A percentile compares a stretch with the other conserved stretches of the same genome.
Evolutionary conservation across 2,329 filamentous ascomycete genomes (phyloP).

Genomic region (Moelleriella libera): DNA sequence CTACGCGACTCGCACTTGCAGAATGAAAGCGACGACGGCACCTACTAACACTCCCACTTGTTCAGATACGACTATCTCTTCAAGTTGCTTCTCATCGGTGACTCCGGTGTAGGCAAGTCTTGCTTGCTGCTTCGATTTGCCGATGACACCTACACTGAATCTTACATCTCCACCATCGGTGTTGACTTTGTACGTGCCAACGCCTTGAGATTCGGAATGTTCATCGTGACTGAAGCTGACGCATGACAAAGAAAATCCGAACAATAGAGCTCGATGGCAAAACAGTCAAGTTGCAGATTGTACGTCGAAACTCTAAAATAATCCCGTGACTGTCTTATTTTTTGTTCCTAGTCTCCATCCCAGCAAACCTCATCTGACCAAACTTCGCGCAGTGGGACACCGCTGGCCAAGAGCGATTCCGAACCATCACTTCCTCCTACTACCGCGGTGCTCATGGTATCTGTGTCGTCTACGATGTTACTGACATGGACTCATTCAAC

Average conservation of each 20-base stretch:
- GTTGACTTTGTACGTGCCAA: constrained; percentile 78
- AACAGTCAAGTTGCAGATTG: constrained; percentile 99
- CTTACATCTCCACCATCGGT: constrained; percentile 98
- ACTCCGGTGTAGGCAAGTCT: constrained; percentile 99
- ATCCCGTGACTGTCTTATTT: not conserved
- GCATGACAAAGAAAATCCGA: constrained; percentile 72
- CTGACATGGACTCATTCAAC: constrained; percentile 99
- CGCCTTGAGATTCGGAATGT: not conserved
- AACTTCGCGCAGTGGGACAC: constrained; percentile 71
- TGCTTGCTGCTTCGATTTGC: constrained; percentile 95
- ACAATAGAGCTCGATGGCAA: constrained; percentile 99
- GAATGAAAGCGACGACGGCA: not conserved
- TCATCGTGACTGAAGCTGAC: constrained; percentile 5
- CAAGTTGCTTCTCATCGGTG: constrained; percentile 99
- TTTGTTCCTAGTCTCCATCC: not conserved
- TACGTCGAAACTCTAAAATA: constrained; percentile 32
- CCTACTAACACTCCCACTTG: constrained; percentile 9
- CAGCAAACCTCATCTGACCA: not conserved
- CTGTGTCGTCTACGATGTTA: constrained; percentile 99
- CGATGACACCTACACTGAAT: constrained; percentile 98
- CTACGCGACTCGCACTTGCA: not conserved
- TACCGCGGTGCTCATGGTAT: constrained; percentile 98
- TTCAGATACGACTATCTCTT: constrained; percentile 99
- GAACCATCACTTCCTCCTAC: constrained; percentile 98
- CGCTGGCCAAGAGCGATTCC: constrained; percentile 97